Evolutionary conservation across 78 protist species (phyloP).

Genomic region (Chrysochromulina parva): DNA sequence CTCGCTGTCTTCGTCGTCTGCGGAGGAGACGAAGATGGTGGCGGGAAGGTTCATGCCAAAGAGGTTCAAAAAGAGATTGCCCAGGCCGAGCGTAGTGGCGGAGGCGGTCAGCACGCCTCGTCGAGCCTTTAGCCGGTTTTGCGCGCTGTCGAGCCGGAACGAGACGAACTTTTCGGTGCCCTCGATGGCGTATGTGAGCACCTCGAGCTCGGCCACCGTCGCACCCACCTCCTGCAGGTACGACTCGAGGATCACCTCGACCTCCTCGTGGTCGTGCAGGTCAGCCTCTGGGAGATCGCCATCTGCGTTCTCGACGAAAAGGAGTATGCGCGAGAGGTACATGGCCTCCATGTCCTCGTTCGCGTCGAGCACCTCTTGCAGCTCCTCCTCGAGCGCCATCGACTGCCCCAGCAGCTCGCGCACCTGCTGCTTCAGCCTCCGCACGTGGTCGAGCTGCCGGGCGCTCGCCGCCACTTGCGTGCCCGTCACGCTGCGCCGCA

Average conservation of each 20-base stretch:
- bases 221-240: slow-evolving; percentile 4
- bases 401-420: not conserved
- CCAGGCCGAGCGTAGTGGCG: too few relatives aligned
- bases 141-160: not conserved
- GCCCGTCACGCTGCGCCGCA: not conserved
- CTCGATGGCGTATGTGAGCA: not conserved
- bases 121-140: too few relatives aligned
- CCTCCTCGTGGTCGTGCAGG: slow-evolving; percentile 7
- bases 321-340: not conserved
- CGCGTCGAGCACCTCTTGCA: not conserved
- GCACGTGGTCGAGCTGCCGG: not conserved
- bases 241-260: slow-evolving; percentile 5
- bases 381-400: not conserved
- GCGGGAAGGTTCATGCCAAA: too few relatives aligned
- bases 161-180: slow-evolving; percentile 22
- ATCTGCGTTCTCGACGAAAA: too few relatives aligned
- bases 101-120: too few relatives aligned
- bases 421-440: not conserved
- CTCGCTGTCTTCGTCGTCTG: too few relatives aligned
- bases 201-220: not conserved
- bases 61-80: too few relatives aligned
- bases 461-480: not conserved
- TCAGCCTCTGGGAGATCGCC: too few relatives aligned
- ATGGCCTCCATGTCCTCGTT: not conserved
- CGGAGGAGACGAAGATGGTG: too few relatives aligned